Conservation (phyloP, 352 stramenopile genomes). For the Sclerospora graminicola region DNA sequence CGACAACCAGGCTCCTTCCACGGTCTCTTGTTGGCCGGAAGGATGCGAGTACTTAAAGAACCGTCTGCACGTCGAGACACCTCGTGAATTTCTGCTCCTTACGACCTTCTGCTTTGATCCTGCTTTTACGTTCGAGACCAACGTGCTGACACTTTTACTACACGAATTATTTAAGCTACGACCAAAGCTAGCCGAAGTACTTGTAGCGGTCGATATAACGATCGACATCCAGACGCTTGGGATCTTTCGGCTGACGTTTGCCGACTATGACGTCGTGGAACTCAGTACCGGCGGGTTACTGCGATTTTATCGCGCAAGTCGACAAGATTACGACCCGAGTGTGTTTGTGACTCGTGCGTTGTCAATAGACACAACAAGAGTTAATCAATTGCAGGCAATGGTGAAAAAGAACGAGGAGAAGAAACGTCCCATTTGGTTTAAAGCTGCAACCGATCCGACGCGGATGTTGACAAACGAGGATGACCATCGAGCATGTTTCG, state of each 20-base stretch:
- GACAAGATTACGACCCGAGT: slow-evolving; percentile 32
- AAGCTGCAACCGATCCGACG: slow-evolving; percentile 11
- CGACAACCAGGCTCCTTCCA: too few species aligned
- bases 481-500: slow-evolving; percentile 42
- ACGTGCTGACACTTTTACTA: too few species aligned
- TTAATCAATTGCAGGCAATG: too few species aligned
- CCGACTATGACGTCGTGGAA: slow-evolving; percentile 29
- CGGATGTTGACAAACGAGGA: slow-evolving; percentile 31
- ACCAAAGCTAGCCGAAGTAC: too few species aligned
- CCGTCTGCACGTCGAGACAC: slow-evolving; percentile 14
- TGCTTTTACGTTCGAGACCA: slow-evolving; percentile 27
- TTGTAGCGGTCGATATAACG: too few species aligned
- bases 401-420: too few species aligned
- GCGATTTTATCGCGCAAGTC: slow-evolving; percentile 50
- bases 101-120: slow-evolving; percentile 34
- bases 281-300: slow-evolving; percentile 31
- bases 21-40: too few species aligned
- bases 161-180: too few species aligned
- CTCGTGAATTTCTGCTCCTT: slow-evolving; percentile 45
- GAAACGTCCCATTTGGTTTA: slow-evolving; percentile 28
- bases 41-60: too few species aligned
- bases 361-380: too few species aligned
- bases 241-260: too few species aligned
- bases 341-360: slow-evolving; percentile 18
- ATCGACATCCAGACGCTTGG: too few species aligned